phyloP scores from a whole-genome alignment of 441 rosid genomes.

The Iberis amara region DNA sequence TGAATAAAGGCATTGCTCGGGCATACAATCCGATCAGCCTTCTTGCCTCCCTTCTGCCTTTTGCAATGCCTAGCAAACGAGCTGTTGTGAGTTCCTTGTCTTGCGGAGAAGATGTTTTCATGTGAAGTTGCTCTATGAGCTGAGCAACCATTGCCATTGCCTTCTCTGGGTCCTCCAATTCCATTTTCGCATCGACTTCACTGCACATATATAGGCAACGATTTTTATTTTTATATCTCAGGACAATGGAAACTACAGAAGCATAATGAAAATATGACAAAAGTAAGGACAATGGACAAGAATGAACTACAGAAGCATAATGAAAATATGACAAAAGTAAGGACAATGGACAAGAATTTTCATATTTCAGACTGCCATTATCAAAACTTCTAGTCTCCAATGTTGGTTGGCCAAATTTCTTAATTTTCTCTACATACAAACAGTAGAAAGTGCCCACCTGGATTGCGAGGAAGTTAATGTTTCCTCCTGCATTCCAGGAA shows the following conservation, averaged over 20 bases:
- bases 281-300: neutral
- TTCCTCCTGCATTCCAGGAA: constrained; percentile 40
- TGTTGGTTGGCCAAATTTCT: neutral
- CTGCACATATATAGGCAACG: constrained; percentile 16
- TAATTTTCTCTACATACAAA: neutral
- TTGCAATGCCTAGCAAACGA: constrained; percentile 82
- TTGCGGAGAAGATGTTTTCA: constrained; percentile 69
- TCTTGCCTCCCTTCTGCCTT: constrained; percentile 79
- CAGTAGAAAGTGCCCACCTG: constrained; percentile 31
- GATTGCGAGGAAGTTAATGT: constrained; percentile 32
- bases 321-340: neutral
- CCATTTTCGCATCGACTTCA: constrained; percentile 21
- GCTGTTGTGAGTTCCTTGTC: constrained; percentile 83
- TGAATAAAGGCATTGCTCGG: constrained; percentile 97
- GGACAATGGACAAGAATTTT: neutral
- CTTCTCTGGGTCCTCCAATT: constrained; percentile 95
- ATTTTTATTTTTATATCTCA: neutral
- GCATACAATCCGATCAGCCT: constrained; percentile 95
- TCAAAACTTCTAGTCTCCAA: neutral
- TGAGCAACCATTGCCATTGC: constrained; percentile 95
- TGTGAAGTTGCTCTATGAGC: constrained; percentile 90
- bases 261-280: neutral
- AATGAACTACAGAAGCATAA: neutral
- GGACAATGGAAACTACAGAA: neutral
- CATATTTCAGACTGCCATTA: neutral